These are phyloP conservation scores for Pythium oligandrum DNA, from an alignment of 352 stramenopile species.

Conservation along the genomic window DNA sequence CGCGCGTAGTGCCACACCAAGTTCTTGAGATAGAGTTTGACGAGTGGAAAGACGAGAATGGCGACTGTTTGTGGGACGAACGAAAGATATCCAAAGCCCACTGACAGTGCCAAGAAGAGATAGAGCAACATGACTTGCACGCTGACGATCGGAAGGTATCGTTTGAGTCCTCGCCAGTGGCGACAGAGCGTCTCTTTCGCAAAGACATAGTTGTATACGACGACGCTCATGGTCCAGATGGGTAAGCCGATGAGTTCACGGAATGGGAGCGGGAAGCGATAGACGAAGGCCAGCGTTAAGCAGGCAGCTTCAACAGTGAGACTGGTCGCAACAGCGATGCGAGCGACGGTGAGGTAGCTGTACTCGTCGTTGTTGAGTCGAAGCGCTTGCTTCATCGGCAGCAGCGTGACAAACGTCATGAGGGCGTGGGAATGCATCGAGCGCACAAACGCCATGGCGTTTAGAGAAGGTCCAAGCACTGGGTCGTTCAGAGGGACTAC, in stretches of 20 bases:
- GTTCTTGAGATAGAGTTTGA: conserved; percentile 15
- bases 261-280: conserved; percentile 1
- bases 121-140: conserved; percentile 14
- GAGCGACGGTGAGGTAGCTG: background rate
- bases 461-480: background rate
- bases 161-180: background rate
- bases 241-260: background rate
- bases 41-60: conserved; percentile 9
- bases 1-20: conserved; percentile 11
- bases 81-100: conserved; percentile 9
- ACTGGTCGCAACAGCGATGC: background rate
- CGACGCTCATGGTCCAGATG: background rate
- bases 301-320: background rate
- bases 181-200: background rate
- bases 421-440: background rate
- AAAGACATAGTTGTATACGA: conserved; percentile 3
- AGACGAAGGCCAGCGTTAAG: background rate
- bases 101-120: conserved; percentile 7
- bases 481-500: conserved; percentile 2
- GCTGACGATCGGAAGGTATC: conserved; percentile 9
- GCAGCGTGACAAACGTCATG: background rate
- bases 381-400: conserved; percentile 1
- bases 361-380: background rate
- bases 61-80: background rate
- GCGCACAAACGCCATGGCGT: background rate